Conservation (phyloP, 768 basidiomycete species). For the Leccinum variicolor region DNA sequence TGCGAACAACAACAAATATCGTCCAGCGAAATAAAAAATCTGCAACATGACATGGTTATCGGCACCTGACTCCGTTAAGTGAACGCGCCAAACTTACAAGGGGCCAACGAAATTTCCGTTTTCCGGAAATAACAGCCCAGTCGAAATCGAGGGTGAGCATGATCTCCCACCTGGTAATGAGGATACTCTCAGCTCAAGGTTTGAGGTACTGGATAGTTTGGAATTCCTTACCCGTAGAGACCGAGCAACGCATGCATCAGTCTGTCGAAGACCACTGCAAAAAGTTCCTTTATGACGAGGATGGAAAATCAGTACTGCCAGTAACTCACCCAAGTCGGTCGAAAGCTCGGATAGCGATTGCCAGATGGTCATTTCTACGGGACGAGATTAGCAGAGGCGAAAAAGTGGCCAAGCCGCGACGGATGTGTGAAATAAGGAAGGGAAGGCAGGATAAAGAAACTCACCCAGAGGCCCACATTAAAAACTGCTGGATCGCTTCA, state of each 20-base stretch:
- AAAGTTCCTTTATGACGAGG: neutral
- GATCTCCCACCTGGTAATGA: slow-evolving; percentile 40
- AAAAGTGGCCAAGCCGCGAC: neutral
- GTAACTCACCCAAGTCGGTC: slow-evolving; percentile 34
- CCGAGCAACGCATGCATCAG: slow-evolving; percentile 44
- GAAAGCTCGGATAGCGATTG: slow-evolving; percentile 36
- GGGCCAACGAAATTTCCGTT: slow-evolving; percentile 45
- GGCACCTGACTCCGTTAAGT: neutral
- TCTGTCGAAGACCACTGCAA: slow-evolving; percentile 36
- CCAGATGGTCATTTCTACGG: slow-evolving; percentile 39
- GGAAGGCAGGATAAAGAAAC: neutral
- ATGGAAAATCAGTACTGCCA: neutral
- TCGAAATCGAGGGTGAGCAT: slow-evolving; percentile 42
- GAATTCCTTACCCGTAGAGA: slow-evolving; percentile 38
- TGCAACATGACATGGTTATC: slow-evolving; percentile 16
- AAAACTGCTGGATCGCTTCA: slow-evolving; percentile 7
- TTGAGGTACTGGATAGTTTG: neutral
- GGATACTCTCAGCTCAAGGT: neutral
- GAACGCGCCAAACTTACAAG: slow-evolving; percentile 32
- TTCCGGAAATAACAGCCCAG: slow-evolving; percentile 38
- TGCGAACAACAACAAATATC: slow-evolving; percentile 43
- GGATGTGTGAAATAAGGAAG: neutral
- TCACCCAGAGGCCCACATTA: slow-evolving; percentile 1
- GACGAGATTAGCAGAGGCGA: neutral
- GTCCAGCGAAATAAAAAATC: slow-evolving; percentile 45